Evolutionary conservation across 2,329 filamentous ascomycete genomes (phyloP), one percentile per base, ranked within the genome.

Genomic region (Alternaria atra): DNA sequence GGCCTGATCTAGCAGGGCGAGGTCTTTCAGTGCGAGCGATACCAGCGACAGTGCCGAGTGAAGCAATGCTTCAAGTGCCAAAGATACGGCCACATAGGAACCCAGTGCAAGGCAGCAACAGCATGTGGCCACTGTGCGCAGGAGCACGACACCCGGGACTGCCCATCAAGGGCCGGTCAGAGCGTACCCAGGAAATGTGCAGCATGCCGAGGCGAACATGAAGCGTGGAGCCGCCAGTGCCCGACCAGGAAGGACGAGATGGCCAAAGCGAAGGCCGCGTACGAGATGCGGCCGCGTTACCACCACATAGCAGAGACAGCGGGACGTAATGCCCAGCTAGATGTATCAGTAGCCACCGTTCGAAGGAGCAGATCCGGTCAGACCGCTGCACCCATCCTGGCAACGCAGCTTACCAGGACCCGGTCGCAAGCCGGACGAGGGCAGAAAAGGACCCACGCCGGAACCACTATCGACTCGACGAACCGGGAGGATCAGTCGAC

Each of bases 41-140:
- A 66, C 20, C 6, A 37, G 35, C 15, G 15, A 37, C 15, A 37
- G 35, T 37, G 35, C 35, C 15, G 15, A 37, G 35, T 37, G 6
- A 37, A 37, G 35, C 35, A 37, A 56, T 66, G 59, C 35, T 70
- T 64, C 17, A 61, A 69, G 59, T 67, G 51, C 66, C 27, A 68
- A 61, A 61, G 57, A 52, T 65, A 66, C 34, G 52, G 62, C 64
- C 47, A 67, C 39, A 67, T 65, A 67, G 58, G 57, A 69, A 67
- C 62, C 63, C 37, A 70, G 54, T 66, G 52, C 51, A 65, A 70
- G 64, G 64, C 54, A 65, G 34, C 53, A 65, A 66, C 29, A 57
- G 63, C 51, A 53, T 53, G 30, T 44, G 10, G 51, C 51, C 15
- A 44, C 51, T 53, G 20, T 44, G 30, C 40, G 30, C 40, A 53